phyloP scores from a whole-genome alignment of 1,139 yeast genomes.

The Arxiozyma heterogenica region DNA sequence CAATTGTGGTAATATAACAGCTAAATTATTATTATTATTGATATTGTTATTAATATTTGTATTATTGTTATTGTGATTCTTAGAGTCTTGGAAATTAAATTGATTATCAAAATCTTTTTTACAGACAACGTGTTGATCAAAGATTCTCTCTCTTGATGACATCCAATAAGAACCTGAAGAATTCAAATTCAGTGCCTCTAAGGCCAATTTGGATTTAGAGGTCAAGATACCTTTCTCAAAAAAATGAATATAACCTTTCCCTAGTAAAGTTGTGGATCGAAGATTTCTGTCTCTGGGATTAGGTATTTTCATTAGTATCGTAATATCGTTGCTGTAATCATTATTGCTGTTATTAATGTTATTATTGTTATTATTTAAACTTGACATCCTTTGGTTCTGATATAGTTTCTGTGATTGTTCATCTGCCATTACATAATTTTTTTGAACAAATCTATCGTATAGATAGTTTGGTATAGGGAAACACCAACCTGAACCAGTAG shows the following conservation, averaged over 20 bases:
- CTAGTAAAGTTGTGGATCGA: constrained; percentile 69
- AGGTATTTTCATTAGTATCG: constrained; percentile 58
- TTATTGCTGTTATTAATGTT: neutral
- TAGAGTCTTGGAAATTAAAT: constrained; percentile 23
- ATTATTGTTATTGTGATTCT: constrained; percentile 14
- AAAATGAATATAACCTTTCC: constrained; percentile 61
- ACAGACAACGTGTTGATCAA: constrained; percentile 75
- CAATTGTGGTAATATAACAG: constrained; percentile 74
- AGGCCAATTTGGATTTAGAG: constrained; percentile 66
- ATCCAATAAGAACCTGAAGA: constrained; percentile 89
- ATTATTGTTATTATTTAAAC: constrained; percentile 3
- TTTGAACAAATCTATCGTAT: constrained; percentile 36
- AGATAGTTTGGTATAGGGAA: constrained; percentile 46
- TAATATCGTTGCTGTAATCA: no score
- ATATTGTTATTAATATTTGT: constrained; percentile 5
- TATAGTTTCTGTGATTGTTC: constrained; percentile 13
- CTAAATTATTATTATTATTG: constrained; percentile 34
- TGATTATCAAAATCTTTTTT: constrained; percentile 25
- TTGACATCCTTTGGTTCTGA: constrained; percentile 2
- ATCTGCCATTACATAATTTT: constrained; percentile 41
- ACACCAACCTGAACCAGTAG: constrained; percentile 79
- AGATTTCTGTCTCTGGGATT: constrained; percentile 78
- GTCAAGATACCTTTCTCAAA: constrained; percentile 69
- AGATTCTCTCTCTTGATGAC: constrained; percentile 76
- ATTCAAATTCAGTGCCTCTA: constrained; percentile 66